Evolutionary conservation across 2,329 filamentous ascomycete genomes (phyloP), one percentile per base, ranked within the genome.

Genomic region (Arthroderma sp.): DNA sequence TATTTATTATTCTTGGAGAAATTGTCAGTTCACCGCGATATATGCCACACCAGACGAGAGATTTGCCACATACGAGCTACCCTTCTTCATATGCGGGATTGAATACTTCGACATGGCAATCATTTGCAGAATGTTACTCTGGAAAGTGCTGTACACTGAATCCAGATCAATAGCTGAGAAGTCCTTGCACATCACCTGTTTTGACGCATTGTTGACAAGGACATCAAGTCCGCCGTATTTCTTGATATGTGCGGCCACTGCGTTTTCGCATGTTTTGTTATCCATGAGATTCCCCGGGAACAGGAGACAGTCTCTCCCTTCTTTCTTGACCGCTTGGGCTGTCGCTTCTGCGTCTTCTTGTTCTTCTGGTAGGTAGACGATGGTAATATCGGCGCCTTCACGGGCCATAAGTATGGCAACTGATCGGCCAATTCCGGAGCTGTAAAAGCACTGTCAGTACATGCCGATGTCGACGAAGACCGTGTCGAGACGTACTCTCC

Each of bases 81-180:
- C 78, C 54, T 70, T 73, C 57, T 75, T 71, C 79, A 83, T 79
- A 61, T 82, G 76, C 4, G 76, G 75, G 6, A 83, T 66, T 0
- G 79, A 73, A 60, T 75, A 82, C 64, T 83, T 83, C 4, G 77
- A 77, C 60, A 83, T 71, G n/a, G 79, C 79, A 63, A 83, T 80
- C 72, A 82, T 81, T 56, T 78, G 75, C 7, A 81, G 62, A 33
- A 83, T 77, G 59, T 83, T 83, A 59, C 73, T 76, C 47, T 74
- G 75, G 72, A 83, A 84, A 0, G 77, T 79, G 61, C 75, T 78
- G 60, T 81, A 77, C 0, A 82, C 78, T 0, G 74, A 69, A 13
- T 78, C 73, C 0, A 83, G 71, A 63, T 81, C 74, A 28, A 80
- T 81, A 1, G 82, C 73, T 35, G 71, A 69, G 19, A 82, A 75